phyloP scores from a whole-genome alignment of 2,329 filamentous ascomycete species.

The Trichoderma sp. region DNA sequence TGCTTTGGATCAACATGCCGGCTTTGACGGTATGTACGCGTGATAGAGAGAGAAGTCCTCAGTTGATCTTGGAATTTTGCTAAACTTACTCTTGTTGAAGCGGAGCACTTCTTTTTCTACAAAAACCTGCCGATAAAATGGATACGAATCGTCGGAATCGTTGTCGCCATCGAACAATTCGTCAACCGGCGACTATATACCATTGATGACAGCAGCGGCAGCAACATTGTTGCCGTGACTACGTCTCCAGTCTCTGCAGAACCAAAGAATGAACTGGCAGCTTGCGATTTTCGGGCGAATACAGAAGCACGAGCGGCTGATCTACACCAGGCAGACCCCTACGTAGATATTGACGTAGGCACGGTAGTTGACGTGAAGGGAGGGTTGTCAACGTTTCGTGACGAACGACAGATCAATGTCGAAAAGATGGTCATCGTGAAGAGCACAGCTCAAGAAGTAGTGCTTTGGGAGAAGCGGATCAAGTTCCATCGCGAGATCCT shows the following conservation, averaged over 20 bases:
- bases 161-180: constrained; percentile 65
- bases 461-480: constrained; percentile 60
- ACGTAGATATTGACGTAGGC: constrained; percentile 53
- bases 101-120: constrained; percentile 66
- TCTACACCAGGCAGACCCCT: constrained; percentile 22
- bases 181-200: constrained; percentile 54
- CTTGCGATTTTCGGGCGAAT: not conserved
- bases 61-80: not conserved
- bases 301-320: constrained; percentile 11
- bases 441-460: constrained; percentile 60
- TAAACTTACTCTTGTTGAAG: constrained; percentile 33
- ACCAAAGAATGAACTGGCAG: not conserved
- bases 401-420: constrained; percentile 56
- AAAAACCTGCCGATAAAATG: constrained; percentile 77
- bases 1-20: constrained; percentile 50
- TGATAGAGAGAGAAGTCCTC: not conserved
- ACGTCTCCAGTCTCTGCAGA: constrained; percentile 9
- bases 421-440: constrained; percentile 53
- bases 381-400: constrained; percentile 51
- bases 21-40: constrained; percentile 55
- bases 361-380: constrained; percentile 62
- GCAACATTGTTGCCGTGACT: constrained; percentile 53
- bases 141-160: constrained; percentile 70
- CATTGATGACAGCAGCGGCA: constrained; percentile 68
- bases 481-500: constrained; percentile 57